Evolutionary conservation across 2,329 filamentous ascomycete genomes (phyloP).

Genomic region (Neopestalotiopsis sp.): DNA sequence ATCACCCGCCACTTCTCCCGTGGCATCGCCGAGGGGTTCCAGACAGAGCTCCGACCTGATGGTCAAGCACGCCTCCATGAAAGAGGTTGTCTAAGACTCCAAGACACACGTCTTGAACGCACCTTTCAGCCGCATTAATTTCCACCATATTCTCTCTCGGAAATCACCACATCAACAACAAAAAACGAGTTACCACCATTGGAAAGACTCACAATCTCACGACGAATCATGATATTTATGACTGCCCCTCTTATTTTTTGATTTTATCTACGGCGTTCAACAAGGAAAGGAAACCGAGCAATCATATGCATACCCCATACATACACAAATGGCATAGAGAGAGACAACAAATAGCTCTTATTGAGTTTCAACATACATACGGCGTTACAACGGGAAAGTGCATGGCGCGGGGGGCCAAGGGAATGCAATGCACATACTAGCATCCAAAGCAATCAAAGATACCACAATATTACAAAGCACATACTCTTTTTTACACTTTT

Average conservation of each 20-base stretch:
- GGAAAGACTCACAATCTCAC: background rate
- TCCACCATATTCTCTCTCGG: background rate
- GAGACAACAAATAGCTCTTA: background rate
- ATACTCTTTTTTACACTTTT: background rate
- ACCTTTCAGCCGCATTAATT: background rate
- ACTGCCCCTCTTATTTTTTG: background rate
- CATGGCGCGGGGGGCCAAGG: background rate
- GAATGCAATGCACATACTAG: background rate
- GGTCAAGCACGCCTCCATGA: slow-evolving; percentile 1
- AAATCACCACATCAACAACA: background rate
- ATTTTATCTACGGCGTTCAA: background rate
- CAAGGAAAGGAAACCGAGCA: background rate
- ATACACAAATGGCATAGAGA: background rate
- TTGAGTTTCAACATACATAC: background rate
- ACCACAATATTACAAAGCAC: slow-evolving; percentile 1
- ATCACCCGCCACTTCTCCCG: slow-evolving; percentile 10
- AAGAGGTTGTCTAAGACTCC: slow-evolving; percentile 3
- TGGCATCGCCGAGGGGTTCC: slow-evolving; percentile 13
- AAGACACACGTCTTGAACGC: background rate
- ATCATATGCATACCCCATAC: background rate
- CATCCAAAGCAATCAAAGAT: background rate
- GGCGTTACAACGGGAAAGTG: background rate
- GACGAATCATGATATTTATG: background rate
- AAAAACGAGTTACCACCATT: slow-evolving; percentile 4
- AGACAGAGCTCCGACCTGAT: slow-evolving; percentile 12